A percentile compares a stretch with the other conserved stretches of the same genome.
These are phyloP conservation scores for Cyberlindnera lachancei DNA, from an alignment of 805 yeast genomes.

Conservation along the genomic window DNA sequence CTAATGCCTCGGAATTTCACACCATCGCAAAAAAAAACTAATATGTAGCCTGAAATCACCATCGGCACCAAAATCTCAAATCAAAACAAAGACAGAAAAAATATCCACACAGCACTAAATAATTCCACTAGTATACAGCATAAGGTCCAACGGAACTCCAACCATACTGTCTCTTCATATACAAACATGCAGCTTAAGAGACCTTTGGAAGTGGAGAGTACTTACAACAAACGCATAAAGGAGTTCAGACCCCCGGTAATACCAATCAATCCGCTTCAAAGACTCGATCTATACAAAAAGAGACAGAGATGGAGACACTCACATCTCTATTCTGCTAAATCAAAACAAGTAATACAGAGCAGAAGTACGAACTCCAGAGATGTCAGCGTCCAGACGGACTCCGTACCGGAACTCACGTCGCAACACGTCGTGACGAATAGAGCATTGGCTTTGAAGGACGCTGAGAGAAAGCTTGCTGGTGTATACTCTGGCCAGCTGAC, in stretches of 20 bases:
- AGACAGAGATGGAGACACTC: conserved; percentile 24
- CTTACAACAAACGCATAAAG: conserved; percentile 1
- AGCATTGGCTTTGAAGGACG: conserved; percentile 10
- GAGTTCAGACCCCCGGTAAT: conserved; percentile 27
- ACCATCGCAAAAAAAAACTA: no score
- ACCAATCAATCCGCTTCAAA: conserved; percentile 19
- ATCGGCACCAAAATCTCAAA: no score
- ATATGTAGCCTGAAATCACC: no score
- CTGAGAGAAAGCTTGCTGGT: conserved; percentile 18
- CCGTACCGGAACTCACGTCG: conserved; percentile 14
- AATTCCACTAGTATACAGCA: not conserved
- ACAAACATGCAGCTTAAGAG: conserved; percentile 3
- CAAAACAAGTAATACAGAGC: not conserved
- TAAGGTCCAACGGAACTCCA: no score
- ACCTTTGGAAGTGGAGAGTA: not conserved
- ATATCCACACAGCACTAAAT: not conserved
- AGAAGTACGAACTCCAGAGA: conserved; percentile 10
- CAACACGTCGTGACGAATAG: conserved; percentile 7
- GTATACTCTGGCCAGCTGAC: conserved; percentile 21
- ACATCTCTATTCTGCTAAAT: conserved; percentile 14
- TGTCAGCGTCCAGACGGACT: conserved; percentile 20
- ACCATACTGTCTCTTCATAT: no score
- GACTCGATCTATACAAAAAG: conserved; percentile 20
- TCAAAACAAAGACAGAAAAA: not conserved
- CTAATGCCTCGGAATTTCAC: no score